Evolutionary conservation across 345 rosid species (phyloP), one percentile per base, ranked within the genome.

Genomic region (thale cress (Arabidopsis thaliana)): DNA sequence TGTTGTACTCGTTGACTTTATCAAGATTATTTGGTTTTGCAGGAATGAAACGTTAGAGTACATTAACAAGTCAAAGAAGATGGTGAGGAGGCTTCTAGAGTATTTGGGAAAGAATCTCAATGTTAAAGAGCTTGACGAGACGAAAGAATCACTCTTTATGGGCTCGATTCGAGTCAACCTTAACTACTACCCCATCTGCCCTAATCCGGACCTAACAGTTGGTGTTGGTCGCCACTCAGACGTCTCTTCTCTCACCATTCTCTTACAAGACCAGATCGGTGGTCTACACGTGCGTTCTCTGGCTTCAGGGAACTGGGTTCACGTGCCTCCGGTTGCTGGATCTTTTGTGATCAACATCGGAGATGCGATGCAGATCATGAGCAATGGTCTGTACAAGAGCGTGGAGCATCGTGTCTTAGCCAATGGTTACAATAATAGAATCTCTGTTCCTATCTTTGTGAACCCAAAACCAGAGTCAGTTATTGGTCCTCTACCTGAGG

Each of bases 41-140:
- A 84, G 86, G 72, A 73, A 83, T 65, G 83, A 85, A 74, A 79
- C 76, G 14, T 16, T 85, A 5, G 88, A 79, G 51, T 85, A 81
- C 72, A 83, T 81, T 67, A 79, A 79, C 71, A 79, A 71, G 44
- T 59, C 86, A 1, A 78, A 85, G 76, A 44, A 55, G 24, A 71
- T 85, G 30, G 82, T 82, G 76, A 72, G 50, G 48, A 83, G 69
- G 71, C 72, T 85, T 22, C 4, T 85, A 36, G 58, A 70, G 52
- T 81, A 80, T n/a, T 37, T 85, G 40, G 78, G 81, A 44, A 76
- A 79, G 67, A 82, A 73, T 28, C 71, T 83, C 13, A 81, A 81
- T 4, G 85, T 85, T 32, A 67, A 77, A 8, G 82, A 69, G 59
- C 77, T 83, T 0, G 84, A 81, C 44, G 82, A 71, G 78, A 49